A percentile compares a stretch with the other conserved stretches of the same genome.
Evolutionary conservation across 495 filamentous ascomycete genomes (phyloP).

Genomic region (Extremus antarcticus): DNA sequence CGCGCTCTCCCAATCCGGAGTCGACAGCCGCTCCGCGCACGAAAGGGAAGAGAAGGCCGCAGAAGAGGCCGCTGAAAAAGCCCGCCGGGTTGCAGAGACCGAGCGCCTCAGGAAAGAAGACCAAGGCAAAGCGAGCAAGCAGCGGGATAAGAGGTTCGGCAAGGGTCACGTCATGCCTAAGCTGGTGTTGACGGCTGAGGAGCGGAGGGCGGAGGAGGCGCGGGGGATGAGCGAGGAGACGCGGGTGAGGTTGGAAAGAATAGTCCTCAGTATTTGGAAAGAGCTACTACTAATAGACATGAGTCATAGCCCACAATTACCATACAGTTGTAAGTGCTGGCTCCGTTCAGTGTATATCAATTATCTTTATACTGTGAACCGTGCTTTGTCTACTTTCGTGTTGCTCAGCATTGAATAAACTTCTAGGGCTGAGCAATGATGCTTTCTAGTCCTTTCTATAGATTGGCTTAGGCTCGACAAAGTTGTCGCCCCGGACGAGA

Average conservation of each 20-base stretch:
- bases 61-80: slow-evolving; percentile 45
- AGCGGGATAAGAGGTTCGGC: slow-evolving; percentile 53
- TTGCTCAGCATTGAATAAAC: too few relatives aligned
- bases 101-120: slow-evolving; percentile 32
- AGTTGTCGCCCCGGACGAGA: slow-evolving; percentile 2
- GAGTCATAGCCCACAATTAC: too few relatives aligned
- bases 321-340: too few relatives aligned
- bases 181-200: slow-evolving; percentile 34
- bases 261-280: too few relatives aligned
- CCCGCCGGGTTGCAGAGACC: slow-evolving; percentile 39
- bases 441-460: background rate
- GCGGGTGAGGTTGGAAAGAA: slow-evolving; percentile 67
- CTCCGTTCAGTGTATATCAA: too few relatives aligned
- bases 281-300: too few relatives aligned
- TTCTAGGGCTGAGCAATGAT: too few relatives aligned
- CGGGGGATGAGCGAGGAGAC: slow-evolving; percentile 78
- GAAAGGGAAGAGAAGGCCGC: slow-evolving; percentile 44
- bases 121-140: slow-evolving; percentile 37
- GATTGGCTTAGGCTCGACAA: background rate
- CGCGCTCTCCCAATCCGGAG: slow-evolving; percentile 55
- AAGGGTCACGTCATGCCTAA: slow-evolving; percentile 36
- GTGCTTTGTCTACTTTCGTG: too few relatives aligned
- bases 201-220: slow-evolving; percentile 70
- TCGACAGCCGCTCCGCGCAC: slow-evolving; percentile 48
- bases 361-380: too few relatives aligned